Base-by-base conservation (phyloP, 371 early-diverging fungal species). In the Actinomortierella ambigua region DNA sequence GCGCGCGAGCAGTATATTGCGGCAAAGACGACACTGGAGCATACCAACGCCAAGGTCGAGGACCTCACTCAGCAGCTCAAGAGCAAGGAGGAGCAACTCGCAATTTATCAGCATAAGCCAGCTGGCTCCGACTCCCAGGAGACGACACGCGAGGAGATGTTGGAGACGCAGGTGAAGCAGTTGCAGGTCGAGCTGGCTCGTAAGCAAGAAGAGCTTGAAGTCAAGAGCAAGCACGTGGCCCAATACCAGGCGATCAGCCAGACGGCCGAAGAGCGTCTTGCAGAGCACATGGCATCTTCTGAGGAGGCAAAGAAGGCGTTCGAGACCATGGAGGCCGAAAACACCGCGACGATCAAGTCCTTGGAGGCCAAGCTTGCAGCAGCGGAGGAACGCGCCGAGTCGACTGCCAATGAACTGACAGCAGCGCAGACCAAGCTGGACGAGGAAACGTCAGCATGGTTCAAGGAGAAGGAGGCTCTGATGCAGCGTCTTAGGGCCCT, bases 191-290 rank as follows among this genome's bases (percentile, higher is more conserved):
- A 79, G 27, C 64, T 77, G 18, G 58, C 59, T 0, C 60, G 67
- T 5, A 57, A 61, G 24, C 64, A 81, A 47, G 75, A 73, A 22
- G 79, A 83, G 64, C 62, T 73, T 1, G 81, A 77, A 14, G 60
- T 77, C 11, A 68, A 68, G 8, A 65, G 69, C 15, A 64, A 66
- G 51, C 84, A 81, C 15, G 73, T 80, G 24, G 85, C 80, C 20
- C 80, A 82, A 60, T 85, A 69, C 79, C 82, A 80, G 60, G 79
- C 77, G 44, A 81, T 85, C 43, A 79, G 83, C 26, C 62, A 68
- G 13, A 67, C 80, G 41, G 79, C 73, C 57, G 85, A 85, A 28
- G 70, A 62, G 22, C 63, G 81, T 15, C 76, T 85, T 26, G 75
- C 73, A 8, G 73, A 80, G 55, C 62, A 82, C 39, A 70, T 75